Conservation (phyloP, 306 rosid species). For the Hippophae gyantsensis region DNA sequence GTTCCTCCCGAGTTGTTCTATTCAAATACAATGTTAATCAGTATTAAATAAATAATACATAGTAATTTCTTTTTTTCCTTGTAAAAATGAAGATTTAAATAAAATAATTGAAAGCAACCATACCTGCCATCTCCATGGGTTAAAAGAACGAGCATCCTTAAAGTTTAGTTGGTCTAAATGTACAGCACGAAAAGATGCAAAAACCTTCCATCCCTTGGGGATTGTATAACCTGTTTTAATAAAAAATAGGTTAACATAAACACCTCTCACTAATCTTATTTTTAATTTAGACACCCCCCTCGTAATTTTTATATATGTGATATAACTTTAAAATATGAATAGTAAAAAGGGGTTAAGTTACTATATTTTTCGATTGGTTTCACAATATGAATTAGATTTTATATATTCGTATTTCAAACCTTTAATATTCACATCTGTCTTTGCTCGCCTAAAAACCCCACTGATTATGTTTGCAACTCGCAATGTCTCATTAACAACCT, state of each 20-base stretch:
- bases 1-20: constrained; percentile 47
- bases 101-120: not conserved
- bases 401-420: constrained; percentile 24
- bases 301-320: no score
- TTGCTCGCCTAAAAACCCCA: constrained; percentile 78
- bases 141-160: constrained; percentile 82
- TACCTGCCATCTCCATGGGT: constrained; percentile 97
- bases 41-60: not conserved
- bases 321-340: no score
- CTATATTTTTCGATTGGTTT: no score
- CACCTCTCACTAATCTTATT: no score
- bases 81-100: not conserved
- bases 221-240: constrained; percentile 56
- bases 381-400: no score
- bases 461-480: constrained; percentile 74
- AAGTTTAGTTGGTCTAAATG: constrained; percentile 71
- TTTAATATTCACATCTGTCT: constrained; percentile 63
- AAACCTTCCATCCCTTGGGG: constrained; percentile 91
- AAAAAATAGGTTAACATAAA: no score
- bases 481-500: constrained; percentile 90
- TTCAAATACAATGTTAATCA: not conserved
- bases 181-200: constrained; percentile 88
- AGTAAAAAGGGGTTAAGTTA: no score
- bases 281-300: no score
- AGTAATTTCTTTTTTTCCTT: no score